phyloP scores from a whole-genome alignment of 2,329 filamentous ascomycete genomes.

The Hypoxylon rubiginosum region DNA sequence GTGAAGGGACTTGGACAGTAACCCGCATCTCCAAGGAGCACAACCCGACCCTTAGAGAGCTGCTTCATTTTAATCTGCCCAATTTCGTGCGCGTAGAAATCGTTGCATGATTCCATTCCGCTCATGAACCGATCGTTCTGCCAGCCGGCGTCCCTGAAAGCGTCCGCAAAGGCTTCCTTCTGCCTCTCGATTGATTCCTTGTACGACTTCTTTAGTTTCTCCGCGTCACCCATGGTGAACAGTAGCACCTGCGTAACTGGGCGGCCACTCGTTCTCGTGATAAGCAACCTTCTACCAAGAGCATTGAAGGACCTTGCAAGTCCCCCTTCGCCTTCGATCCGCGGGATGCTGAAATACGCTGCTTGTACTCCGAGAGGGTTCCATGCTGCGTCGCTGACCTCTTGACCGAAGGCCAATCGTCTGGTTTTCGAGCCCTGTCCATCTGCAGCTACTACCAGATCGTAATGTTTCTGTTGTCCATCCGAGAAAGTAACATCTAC shows the following conservation, averaged over 20 bases:
- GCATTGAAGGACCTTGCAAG: slow-evolving; percentile 54
- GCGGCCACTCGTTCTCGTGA: slow-evolving; percentile 54
- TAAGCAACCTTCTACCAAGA: slow-evolving; percentile 53
- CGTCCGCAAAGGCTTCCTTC: slow-evolving; percentile 25
- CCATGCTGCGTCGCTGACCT: slow-evolving; percentile 43
- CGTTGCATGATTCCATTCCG: slow-evolving; percentile 15
- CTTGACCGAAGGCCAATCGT: slow-evolving; percentile 51
- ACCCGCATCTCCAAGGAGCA: slow-evolving; percentile 37
- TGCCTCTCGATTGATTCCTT: slow-evolving; percentile 29
- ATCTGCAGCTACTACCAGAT: slow-evolving; percentile 67
- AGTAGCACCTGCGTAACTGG: slow-evolving; percentile 53
- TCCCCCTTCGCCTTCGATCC: slow-evolving; percentile 45
- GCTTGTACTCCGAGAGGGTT: slow-evolving; percentile 51
- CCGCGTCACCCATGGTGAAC: slow-evolving; percentile 22
- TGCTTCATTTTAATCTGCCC: slow-evolving; percentile 32
- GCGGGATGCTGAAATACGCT: slow-evolving; percentile 56
- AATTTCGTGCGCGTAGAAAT: slow-evolving; percentile 31
- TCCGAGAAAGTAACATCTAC: slow-evolving; percentile 58
- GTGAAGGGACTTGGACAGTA: slow-evolving; percentile 29
- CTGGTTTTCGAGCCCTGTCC: slow-evolving; percentile 63
- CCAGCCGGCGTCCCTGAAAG: slow-evolving; percentile 27
- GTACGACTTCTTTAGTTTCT: slow-evolving; percentile 19
- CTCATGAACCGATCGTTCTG: slow-evolving; percentile 21
- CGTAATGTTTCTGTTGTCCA: slow-evolving; percentile 57
- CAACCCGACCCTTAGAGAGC: slow-evolving; percentile 29